Evolutionary conservation across 2,329 filamentous ascomycete genomes (phyloP), one percentile per base, ranked within the genome.

Genomic region (Xylaria polymorpha): DNA sequence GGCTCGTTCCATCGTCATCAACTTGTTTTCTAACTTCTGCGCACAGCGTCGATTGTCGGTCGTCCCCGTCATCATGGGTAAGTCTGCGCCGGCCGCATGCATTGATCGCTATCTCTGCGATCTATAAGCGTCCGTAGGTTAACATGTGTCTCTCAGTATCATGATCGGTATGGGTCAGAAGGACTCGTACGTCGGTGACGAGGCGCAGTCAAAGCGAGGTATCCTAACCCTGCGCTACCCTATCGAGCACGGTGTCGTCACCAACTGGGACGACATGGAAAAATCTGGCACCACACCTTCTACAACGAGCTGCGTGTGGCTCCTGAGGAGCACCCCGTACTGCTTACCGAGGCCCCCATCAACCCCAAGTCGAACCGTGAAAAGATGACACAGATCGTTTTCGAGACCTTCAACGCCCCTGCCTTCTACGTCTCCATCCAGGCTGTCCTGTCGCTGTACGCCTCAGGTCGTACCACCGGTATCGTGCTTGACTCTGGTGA

Each of bases 181-280:
- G 90, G 96, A 99, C 90, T 98, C 96, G 74, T 99, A 99, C 83
- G 96, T 99, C 80, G 96, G 96, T 90, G 96, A 99, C 87, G 96
- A 99, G 90, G 96, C 96, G 87, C 96, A 99, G 90, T 99, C 96
- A 84, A 99, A 99, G 94, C 95, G 96, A 96, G 96, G 96, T 97
- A 98, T 99, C 87, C 91, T 99, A 80, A 98, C 95, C 75, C 91
- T 99, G 83, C 92, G 96, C 89, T 99, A 99, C 88, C 96, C 96
- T 83, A 99, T 99, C 84, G 96, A 99, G 91, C 96, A 99, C 91
- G 96, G 96, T 96, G 96, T 99, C 81, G 96, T 99, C 83, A 99
- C 96, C 88, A 98, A 98, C 93, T 99, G 96, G 96, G 96, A 99
- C 85, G 96, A 98, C 86, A 98, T 98, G 96, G 96, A 98, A 98